Evolutionary conservation across 805 yeast genomes (phyloP), one percentile per base, ranked within the genome.

Genomic region (Pichia pseudocactophila): DNA sequence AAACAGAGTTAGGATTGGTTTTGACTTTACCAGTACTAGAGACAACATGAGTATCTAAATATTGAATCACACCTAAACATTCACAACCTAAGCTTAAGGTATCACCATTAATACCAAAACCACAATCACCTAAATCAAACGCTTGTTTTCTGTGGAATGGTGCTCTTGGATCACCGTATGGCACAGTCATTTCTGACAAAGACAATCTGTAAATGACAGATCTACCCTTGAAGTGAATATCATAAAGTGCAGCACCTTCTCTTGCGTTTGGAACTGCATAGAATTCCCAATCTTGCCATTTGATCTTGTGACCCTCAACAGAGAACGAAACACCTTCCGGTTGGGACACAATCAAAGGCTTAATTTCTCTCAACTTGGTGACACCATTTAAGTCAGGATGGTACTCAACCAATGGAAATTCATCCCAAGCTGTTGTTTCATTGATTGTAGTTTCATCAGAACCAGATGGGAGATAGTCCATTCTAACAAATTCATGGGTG

Each of bases 101-200:
- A 66, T 83, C 81, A 50, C 83, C 88, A 48, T 70, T 73, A 50
- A 69, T 74, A 63, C 92, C 92, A 49, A 82, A 82, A 17, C 94
- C 92, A 67, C 82, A 76, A 63, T 84, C 92, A 60, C 92, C 92
- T 57, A 83, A 70, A 63, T 83, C 92, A 52, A 83, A 83, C 28
- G 92, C 92, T 68, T 82, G 89, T 67, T 84, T 83, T 72, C 90
- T 75, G 65, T 82, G 88, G 67, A 71, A 80, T 49, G 92, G 92
- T 36, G 79, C 78, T 63, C 90, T 73, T 56, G 89, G 87, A 60
- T 83, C 90, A 60, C 86, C 89, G 57, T 84, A 83, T 28, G 92
- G 92, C 49, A 84, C 94, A 33, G 90, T 82, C 94, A 84, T 83
- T 64, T 83, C 94, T 42, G 83, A 76, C 52, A 82, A 64, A 2